Evolutionary conservation across 2,329 filamentous ascomycete genomes (phyloP), one percentile per base, ranked within the genome.

Genomic region (Cercospora zeae-maydis): DNA sequence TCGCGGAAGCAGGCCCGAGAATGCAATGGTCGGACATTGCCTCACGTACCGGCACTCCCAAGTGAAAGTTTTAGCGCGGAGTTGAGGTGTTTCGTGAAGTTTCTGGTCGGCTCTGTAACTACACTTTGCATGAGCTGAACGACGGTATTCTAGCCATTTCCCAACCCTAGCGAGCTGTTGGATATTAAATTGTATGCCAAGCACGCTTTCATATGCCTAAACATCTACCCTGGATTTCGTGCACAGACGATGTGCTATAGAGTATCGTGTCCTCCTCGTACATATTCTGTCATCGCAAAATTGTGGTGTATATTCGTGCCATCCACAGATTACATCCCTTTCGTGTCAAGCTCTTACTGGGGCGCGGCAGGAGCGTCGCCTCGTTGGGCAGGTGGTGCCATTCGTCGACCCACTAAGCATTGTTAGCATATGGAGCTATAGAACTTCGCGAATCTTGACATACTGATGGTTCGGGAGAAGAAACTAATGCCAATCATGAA

Each of bases 1-100:
- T 98, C 59, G 96, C 98, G 77, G 91, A 98, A 71, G 96, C 93
- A 60, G 96, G 96, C 8, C 95, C 95, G 11, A 93, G 91, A 76
- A 88, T 85, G 59, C 87, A 86, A 73, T 95, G 76, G 85, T 19
- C 21, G 13, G 13, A 13, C n/a, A 16, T 9, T 21, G 2, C 49
- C 11, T 42, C 14, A 21, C 51, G 8, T 21, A 33, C 19, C n/a
- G 31, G 47, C 8, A 34, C 19, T 34, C 49, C 24, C 42, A 37
- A 14, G 39, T 24, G 52, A n/a, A 24, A 30, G 1, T 30, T 61
- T 61, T 62, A 61, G 55, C 53, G 55, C 54, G 58, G 62, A 61
- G 61, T 55, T 60, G 7, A 30, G 62, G 59, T 16, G 58, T 62
- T 58, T 53, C 14, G 30, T 53, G 49, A 31, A 53, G n/a, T 21